Percentiles rank a stretch among this genome's conserved stretches.
phyloP scores from a whole-genome alignment of 495 filamentous ascomycete genomes.

The Extremus antarcticus region DNA sequence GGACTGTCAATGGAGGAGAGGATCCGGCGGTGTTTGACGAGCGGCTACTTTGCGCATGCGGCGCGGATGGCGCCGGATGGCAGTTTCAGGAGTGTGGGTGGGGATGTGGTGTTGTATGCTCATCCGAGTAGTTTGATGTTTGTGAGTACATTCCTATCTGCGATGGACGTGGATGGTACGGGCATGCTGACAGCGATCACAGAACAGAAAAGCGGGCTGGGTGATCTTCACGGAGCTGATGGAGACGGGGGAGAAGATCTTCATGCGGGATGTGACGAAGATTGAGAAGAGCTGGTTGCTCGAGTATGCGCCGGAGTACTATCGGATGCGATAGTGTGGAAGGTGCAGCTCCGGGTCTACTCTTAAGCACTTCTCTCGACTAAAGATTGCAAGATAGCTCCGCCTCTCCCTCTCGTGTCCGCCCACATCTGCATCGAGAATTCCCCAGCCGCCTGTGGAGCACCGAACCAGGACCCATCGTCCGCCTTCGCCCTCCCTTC shows the following conservation, averaged over 20 bases:
- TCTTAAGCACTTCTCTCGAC: too few relatives aligned
- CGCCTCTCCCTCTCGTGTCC: too few relatives aligned
- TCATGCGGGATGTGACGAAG: slow-evolving; percentile 82
- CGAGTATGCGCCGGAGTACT: slow-evolving; percentile 81
- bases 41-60: slow-evolving; percentile 90
- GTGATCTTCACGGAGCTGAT: slow-evolving; percentile 93
- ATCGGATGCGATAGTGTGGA: too few relatives aligned
- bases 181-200: slow-evolving; percentile 20
- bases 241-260: slow-evolving; percentile 82
- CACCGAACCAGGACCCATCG: too few relatives aligned
- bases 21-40: slow-evolving; percentile 77
- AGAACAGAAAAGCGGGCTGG: slow-evolving; percentile 95
- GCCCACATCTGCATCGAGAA: too few relatives aligned
- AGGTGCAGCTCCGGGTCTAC: too few relatives aligned
- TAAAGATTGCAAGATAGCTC: too few relatives aligned
- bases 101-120: slow-evolving; percentile 62
- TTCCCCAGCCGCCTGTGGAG: too few relatives aligned
- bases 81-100: slow-evolving; percentile 71
- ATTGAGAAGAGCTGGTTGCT: slow-evolving; percentile 85
- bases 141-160: slow-evolving; percentile 39
- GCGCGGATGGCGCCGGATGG: slow-evolving; percentile 94
- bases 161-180: not conserved
- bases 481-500: too few relatives aligned
- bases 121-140: slow-evolving; percentile 95
- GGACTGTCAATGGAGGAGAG: slow-evolving; percentile 47